A percentile compares a stretch with the other conserved stretches of the same genome.
These are phyloP conservation scores for Pseudoscleropodium purum DNA, from an alignment of 225 moss, liverwort and hornwort species.

Conservation along the genomic window DNA sequence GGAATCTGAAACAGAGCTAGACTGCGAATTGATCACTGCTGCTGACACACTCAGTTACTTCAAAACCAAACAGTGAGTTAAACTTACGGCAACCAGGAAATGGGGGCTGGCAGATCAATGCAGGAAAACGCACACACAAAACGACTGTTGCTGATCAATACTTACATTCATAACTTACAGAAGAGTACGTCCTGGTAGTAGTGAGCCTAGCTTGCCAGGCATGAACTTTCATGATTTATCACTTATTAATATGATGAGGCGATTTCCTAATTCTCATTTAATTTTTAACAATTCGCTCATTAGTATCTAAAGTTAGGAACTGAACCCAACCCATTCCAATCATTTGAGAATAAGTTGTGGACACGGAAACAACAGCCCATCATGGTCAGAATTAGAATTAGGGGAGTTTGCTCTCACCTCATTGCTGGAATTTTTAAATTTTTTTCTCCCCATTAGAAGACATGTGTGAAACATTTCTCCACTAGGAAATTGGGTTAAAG, in stretches of 20 bases:
- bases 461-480: no score
- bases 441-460: no score
- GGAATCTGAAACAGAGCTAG: not conserved
- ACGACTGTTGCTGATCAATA: not conserved
- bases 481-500: no score
- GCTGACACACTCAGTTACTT: not conserved
- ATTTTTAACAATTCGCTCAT: not conserved
- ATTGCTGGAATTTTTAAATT: no score
- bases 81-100: not conserved
- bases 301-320: no score
- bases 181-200: not conserved
- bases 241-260: not conserved
- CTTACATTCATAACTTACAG: not conserved
- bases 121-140: not conserved
- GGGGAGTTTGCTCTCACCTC: no score
- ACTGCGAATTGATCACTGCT: not conserved
- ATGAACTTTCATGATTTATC: not conserved
- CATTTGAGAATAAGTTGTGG: not conserved
- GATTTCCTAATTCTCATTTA: not conserved
- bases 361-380: no score
- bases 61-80: not conserved
- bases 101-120: not conserved
- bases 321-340: not conserved
- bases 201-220: no score
- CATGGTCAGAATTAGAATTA: no score